A percentile compares a stretch with the other conserved stretches of the same genome.
Conservation (phyloP, 768 basidiomycete genomes). For the Dacryopinax primogenitus region DNA sequence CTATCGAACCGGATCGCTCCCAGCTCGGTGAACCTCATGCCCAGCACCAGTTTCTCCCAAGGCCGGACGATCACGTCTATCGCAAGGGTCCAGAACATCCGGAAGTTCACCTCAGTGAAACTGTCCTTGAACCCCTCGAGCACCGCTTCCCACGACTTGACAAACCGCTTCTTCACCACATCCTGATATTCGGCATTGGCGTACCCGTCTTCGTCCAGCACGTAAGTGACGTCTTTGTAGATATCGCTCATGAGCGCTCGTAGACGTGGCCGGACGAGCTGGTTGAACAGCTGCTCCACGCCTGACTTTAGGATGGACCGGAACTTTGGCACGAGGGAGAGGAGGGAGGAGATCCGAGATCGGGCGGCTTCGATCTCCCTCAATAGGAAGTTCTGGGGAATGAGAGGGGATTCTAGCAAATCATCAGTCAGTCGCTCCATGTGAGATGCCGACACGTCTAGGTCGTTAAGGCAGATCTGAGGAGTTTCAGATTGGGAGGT, state of each 20-base stretch:
- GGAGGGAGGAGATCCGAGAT: slow-evolving; percentile 38
- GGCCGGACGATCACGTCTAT: slow-evolving; percentile 83
- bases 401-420: slow-evolving; percentile 38
- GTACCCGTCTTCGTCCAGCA: slow-evolving; percentile 81
- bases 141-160: slow-evolving; percentile 74
- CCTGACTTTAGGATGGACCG: slow-evolving; percentile 60
- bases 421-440: slow-evolving; percentile 70
- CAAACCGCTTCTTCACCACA: slow-evolving; percentile 74
- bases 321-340: slow-evolving; percentile 48
- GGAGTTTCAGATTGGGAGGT: slow-evolving; percentile 10
- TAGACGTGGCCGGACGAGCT: slow-evolving; percentile 75
- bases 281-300: slow-evolving; percentile 90
- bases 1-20: slow-evolving; percentile 93
- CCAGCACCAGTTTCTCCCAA: slow-evolving; percentile 81
- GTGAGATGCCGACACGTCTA: slow-evolving; percentile 85
- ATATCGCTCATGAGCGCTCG: slow-evolving; percentile 74
- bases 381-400: slow-evolving; percentile 56
- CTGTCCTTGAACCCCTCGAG: slow-evolving; percentile 80
- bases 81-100: slow-evolving; percentile 68
- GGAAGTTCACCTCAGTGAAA: slow-evolving; percentile 80
- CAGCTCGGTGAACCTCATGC: slow-evolving; percentile 83
- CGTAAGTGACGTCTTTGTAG: slow-evolving; percentile 80
- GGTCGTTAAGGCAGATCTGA: slow-evolving; percentile 81
- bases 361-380: slow-evolving; percentile 42
- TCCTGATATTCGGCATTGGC: slow-evolving; percentile 74